Conservation (phyloP, 192 early-diverging fungal species). For the Rhizoclosmatium sp. region DNA sequence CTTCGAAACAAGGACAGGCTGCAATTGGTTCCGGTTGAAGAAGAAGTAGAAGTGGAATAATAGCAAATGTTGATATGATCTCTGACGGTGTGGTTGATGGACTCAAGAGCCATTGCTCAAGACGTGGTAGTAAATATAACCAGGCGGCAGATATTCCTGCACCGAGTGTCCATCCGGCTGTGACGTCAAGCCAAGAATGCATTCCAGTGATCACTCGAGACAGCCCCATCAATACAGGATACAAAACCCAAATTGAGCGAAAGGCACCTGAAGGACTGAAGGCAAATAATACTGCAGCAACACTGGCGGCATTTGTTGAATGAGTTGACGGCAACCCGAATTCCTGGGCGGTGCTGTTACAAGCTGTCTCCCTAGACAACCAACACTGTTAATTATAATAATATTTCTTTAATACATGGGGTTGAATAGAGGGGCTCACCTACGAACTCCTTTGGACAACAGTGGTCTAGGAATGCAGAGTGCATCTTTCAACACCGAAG, state of each 20-base stretch:
- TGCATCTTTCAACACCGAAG: constrained; percentile 71
- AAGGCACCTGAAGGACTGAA: constrained; percentile 43
- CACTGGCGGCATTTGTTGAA: constrained; percentile 81
- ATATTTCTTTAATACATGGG: too few species aligned
- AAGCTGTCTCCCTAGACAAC: constrained; percentile 38
- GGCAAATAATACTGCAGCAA: constrained; percentile 40
- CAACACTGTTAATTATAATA: too few species aligned
- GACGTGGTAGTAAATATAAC: constrained; percentile 44
- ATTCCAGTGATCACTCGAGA: constrained; percentile 88
- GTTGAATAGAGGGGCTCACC: constrained; percentile 21
- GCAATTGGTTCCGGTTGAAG: constrained; percentile 72
- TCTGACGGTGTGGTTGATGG: not conserved
- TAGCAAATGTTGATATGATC: constrained; percentile 1
- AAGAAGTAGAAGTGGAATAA: constrained; percentile 32
- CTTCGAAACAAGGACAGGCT: constrained; percentile 79
- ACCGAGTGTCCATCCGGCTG: constrained; percentile 76
- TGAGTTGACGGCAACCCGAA: constrained; percentile 95
- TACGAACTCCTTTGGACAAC: constrained; percentile 76
- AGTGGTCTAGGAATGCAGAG: constrained; percentile 85
- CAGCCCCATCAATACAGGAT: constrained; percentile 69
- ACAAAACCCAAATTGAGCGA: constrained; percentile 22
- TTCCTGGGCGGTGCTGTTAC: constrained; percentile 73
- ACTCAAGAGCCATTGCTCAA: not conserved
- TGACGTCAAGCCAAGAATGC: constrained; percentile 82
- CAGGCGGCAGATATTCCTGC: constrained; percentile 62